Base-by-base conservation (phyloP, 495 filamentous ascomycete species). In the Clohesyomyces aquaticus region DNA sequence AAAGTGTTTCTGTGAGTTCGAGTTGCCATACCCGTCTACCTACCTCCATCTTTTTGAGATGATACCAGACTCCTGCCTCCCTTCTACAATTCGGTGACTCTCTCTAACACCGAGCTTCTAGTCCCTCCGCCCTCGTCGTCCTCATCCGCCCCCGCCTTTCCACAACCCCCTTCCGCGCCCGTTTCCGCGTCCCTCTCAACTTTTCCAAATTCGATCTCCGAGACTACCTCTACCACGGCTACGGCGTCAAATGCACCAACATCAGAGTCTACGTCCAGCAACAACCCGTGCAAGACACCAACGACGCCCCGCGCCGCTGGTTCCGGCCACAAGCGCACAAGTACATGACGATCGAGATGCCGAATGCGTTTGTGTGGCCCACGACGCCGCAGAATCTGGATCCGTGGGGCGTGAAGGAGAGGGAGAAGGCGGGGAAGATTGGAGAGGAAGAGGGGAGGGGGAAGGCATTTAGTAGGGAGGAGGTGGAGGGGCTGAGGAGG, bases 171-270 rank as follows among this genome's bases (percentile, higher is more conserved):
- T 88, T 84, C 75, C 89, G 87, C 69, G 93, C 91, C 48, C 83
- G 85, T 51, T 96, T 97, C 82, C 78, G 83, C 70, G 92, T 96
- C 45, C 92, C 92, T 16, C 82, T 96, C 70, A 85, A 82, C 63
- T 88, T 95, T 80, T 91, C 89, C 83, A 96, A 97, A 77, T 85
- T 96, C 67, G 92, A 96, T 76, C 75, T 96, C 25, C 87, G 89
- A 73, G 91, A 95, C 80, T 97, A 96, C 78, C 87, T 97, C 49
- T 83, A 83, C 69, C 80, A 91, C 71, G 81, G 75, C 19, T 96
- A 97, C 77, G 79, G 81, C 50, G 84, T 94, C 56, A 75, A 81
- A 49, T 83, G 85, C 35, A 72, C 84, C n/a, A 77, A 75, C 35
- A 83, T 97, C 60, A 87, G 92, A 27, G 91, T 88, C 61, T 95